phyloP scores from a whole-genome alignment of 2,329 filamentous ascomycete genomes.

The Setomelanomma holmii region DNA sequence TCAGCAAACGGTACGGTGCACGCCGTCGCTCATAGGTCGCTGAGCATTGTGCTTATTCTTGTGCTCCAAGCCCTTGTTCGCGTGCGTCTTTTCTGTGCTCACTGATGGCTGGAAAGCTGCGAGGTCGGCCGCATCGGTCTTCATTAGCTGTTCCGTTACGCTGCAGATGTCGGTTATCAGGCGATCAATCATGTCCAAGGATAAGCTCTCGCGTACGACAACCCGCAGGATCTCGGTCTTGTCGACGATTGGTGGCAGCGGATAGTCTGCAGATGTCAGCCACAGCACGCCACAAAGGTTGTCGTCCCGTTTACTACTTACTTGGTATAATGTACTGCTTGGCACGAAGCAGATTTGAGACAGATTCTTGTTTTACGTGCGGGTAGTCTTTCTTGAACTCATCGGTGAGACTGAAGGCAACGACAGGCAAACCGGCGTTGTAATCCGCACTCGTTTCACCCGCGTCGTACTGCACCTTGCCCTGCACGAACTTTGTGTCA shows the following conservation, averaged over 20 bases:
- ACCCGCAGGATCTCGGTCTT: slow-evolving; percentile 71
- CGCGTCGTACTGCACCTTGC: slow-evolving; percentile 52
- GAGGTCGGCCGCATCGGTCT: slow-evolving; percentile 60
- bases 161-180: slow-evolving; percentile 67
- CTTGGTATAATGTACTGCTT: slow-evolving; percentile 76
- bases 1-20: slow-evolving; percentile 59
- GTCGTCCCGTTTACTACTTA: slow-evolving; percentile 38
- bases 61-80: slow-evolving; percentile 43
- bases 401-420: slow-evolving; percentile 70
- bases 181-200: slow-evolving; percentile 70
- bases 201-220: slow-evolving; percentile 71
- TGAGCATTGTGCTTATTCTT: slow-evolving; percentile 55
- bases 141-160: slow-evolving; percentile 68
- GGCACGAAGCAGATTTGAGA: slow-evolving; percentile 68
- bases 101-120: slow-evolving; percentile 54
- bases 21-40: slow-evolving; percentile 55
- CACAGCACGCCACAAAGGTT: slow-evolving; percentile 6
- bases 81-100: slow-evolving; percentile 53
- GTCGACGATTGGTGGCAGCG: slow-evolving; percentile 67
- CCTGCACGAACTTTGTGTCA: slow-evolving; percentile 50
- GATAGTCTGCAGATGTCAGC: slow-evolving; percentile 60
- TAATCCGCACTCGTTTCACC: slow-evolving; percentile 64
- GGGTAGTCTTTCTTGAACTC: slow-evolving; percentile 65
- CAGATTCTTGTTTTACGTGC: slow-evolving; percentile 68
- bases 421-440: slow-evolving; percentile 70